A percentile compares a stretch with the other conserved stretches of the same genome.
Conservation (phyloP, 345 rosid species). For the Jatropha curcas region DNA sequence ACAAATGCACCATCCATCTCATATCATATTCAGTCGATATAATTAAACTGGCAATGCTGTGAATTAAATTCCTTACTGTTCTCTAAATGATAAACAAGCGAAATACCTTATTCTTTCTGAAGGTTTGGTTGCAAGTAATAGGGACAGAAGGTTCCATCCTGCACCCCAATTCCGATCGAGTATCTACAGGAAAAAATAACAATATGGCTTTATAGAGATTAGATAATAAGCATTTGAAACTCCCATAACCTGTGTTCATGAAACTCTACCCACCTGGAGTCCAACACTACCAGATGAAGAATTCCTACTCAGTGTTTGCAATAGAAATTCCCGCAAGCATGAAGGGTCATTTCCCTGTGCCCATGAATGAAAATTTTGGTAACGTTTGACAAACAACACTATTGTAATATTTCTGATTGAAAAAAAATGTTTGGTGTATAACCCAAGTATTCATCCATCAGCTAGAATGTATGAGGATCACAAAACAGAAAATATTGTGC, state of each 20-base stretch:
- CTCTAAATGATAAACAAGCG: background rate
- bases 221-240: background rate
- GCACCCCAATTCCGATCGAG: constrained; percentile 97
- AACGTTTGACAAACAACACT: background rate
- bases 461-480: background rate
- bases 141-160: constrained; percentile 92
- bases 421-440: background rate
- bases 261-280: constrained; percentile 57
- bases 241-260: constrained; percentile 1
- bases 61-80: background rate
- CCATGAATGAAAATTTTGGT: background rate
- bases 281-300: constrained; percentile 71
- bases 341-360: constrained; percentile 88
- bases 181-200: constrained; percentile 48
- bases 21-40: background rate
- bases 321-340: constrained; percentile 80
- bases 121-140: constrained; percentile 72
- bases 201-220: constrained; percentile 6
- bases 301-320: constrained; percentile 59
- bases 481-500: background rate
- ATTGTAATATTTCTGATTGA: background rate
- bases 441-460: background rate
- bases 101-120: constrained; percentile 77
- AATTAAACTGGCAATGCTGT: background rate
- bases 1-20: background rate